Evolutionary conservation across 148 eudicot species (phyloP).

Genomic region (Dianthus caryophyllus): DNA sequence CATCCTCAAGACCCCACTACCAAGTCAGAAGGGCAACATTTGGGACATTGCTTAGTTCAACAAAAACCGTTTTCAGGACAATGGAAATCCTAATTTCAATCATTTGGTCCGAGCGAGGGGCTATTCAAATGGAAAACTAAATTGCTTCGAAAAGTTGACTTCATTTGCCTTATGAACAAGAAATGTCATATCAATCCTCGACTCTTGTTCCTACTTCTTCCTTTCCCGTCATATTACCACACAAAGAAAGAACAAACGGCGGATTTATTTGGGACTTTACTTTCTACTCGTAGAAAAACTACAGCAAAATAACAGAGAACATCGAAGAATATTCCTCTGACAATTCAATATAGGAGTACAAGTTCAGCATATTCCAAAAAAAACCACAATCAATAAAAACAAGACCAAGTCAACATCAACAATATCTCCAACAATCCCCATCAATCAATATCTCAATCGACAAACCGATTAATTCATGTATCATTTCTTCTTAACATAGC

Average conservation of each 20-base stretch:
- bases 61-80: not conserved
- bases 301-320: not conserved
- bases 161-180: not conserved
- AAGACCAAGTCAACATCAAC: conserved; percentile 1
- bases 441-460: conserved; percentile 3
- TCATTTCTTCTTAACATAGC: not conserved
- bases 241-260: not conserved
- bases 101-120: not conserved
- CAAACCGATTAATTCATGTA: not conserved
- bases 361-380: conserved; percentile 19
- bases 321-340: conserved; percentile 13
- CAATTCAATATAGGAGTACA: not conserved
- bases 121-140: not conserved
- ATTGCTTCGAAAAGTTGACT: not conserved
- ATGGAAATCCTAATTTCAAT: not conserved
- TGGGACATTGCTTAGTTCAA: not conserved
- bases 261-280: too few species aligned
- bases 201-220: not conserved
- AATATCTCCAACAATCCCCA: not conserved
- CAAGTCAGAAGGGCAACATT: not conserved
- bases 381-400: not conserved
- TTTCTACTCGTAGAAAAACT: too few species aligned
- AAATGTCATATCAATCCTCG: not conserved
- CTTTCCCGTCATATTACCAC: not conserved
- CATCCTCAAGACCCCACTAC: not conserved